Evolutionary conservation across 2,329 filamentous ascomycete genomes (phyloP).

Genomic region (Pestalotiopsis fici): DNA sequence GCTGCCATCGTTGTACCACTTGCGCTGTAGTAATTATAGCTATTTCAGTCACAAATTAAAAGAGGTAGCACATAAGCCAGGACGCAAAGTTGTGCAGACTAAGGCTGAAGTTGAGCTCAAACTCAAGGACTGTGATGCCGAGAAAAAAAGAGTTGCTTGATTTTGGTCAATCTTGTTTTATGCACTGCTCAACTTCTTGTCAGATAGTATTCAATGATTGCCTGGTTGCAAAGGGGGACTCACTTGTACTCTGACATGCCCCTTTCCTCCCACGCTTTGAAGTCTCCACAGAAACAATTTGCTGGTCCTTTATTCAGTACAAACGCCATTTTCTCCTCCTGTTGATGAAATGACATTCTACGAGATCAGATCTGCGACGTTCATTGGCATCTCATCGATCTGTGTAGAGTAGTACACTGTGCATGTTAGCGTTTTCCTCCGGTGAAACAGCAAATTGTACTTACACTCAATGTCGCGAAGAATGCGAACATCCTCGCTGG

Average conservation of each 20-base stretch:
- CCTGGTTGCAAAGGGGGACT: not conserved
- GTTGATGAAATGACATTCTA: conserved; percentile 28
- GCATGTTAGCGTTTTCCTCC: not conserved
- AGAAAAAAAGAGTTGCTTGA: not conserved
- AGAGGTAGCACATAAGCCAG: not conserved
- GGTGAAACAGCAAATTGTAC: conserved; percentile 29
- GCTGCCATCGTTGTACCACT: no score
- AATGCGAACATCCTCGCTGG: conserved; percentile 95
- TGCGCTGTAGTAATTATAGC: no score
- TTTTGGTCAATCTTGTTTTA: not conserved
- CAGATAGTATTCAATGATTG: not conserved
- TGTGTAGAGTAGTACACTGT: conserved; percentile 92
- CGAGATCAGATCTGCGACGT: conserved; percentile 67
- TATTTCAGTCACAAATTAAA: no score
- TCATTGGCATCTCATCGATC: conserved; percentile 99
- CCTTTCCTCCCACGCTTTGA: not conserved
- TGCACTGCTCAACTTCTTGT: not conserved
- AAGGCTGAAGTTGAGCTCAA: not conserved
- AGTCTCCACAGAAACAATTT: not conserved
- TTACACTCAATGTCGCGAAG: conserved; percentile 92
- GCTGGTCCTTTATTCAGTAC: not conserved
- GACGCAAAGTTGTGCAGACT: not conserved
- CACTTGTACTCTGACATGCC: not conserved
- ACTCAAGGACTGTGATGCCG: not conserved
- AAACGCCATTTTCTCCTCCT: not conserved